Conservation (phyloP, 768 basidiomycete species). For the Rhodosporidiobolus odoratus region DNA sequence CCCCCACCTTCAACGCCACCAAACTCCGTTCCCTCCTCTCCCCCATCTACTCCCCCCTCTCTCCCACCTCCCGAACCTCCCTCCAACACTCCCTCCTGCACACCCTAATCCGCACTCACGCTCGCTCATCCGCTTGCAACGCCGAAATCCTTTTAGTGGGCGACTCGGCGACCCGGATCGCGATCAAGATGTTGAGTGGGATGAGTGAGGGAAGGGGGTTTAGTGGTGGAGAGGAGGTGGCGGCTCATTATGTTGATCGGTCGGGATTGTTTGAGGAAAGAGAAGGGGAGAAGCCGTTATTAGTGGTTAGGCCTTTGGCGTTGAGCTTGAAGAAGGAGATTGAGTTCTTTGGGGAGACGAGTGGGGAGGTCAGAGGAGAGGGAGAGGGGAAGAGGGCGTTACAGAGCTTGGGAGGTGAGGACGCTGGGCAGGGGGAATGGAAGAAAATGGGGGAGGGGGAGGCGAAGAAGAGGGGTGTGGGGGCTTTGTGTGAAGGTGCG, state of each 20-base stretch:
- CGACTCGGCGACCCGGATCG: conserved; percentile 29
- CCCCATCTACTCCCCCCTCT: neutral
- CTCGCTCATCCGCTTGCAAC: neutral
- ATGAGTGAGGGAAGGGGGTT: conserved; percentile 34
- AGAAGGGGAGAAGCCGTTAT: neutral
- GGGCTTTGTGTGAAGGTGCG: conserved; percentile 33
- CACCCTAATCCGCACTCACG: conserved; percentile 9
- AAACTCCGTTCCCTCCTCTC: conserved; percentile 8
- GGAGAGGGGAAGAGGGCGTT: neutral
- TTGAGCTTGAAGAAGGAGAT: conserved; percentile 3
- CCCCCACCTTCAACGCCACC: neutral
- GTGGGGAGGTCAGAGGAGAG: neutral
- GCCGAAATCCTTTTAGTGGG: conserved; percentile 25
- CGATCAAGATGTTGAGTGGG: conserved; percentile 9
- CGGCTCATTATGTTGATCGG: conserved; percentile 13
- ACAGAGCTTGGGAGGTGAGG: conserved; percentile 12
- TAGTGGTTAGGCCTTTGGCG: conserved; percentile 27
- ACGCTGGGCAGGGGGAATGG: neutral
- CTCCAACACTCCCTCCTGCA: conserved; percentile 11
- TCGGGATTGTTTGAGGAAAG: no score
- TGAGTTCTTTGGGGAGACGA: neutral
- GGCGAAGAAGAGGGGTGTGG: conserved; percentile 30
- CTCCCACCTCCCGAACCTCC: conserved; percentile 24
- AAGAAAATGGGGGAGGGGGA: neutral
- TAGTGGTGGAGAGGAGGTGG: conserved; percentile 31